Base-by-base conservation (phyloP, 2,329 filamentous ascomycete species). In the Cladosporium oxysporum region DNA sequence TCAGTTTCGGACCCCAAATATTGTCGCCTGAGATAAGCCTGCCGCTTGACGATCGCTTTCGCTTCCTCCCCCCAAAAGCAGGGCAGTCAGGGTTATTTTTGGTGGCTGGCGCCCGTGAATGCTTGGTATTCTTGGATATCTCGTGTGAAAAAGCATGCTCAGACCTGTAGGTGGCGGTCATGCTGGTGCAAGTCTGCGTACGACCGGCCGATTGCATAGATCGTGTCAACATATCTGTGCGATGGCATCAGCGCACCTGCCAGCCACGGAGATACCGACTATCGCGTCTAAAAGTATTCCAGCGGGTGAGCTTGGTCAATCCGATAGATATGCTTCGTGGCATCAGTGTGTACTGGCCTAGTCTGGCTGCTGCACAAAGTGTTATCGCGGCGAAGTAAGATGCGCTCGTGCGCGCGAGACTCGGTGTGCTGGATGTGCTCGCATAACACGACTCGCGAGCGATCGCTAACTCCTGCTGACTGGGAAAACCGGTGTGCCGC, bases 21-120 rank as follows among this genome's bases (percentile, higher is more conserved):
- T 33, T 37, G 31, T 57, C 5, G 50, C 50, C 35, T 63, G 61
- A 63, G 61, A 53, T 63, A 57, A 63, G 61, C 61, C 61, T 37
- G 50, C 52, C 33, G 61, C 28, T 29, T 41, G 50, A 52, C 50
- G 61, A 63, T 63, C 61, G 61, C 50, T 55, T 50, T 63, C 61
- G 61, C 61, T 41, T 57, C 50, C 61, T 57, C 7, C n/a, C 29
- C 29, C 29, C 21, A 14, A 23, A 55, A 29, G 14, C 52, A 55
- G 26, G 16, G 28, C n/a, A 33, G 33, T n/a, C 52, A 55, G 61
- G 35, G 26, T 57, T 63, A 57, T 57, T 63, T 63, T 63, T 55
- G 61, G 35, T 31, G 49, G 49, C 49, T 59, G 23, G 57, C 57
- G 14, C 12, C 3, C 6, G 16, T 47, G 31, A 37, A 52, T 52